Percentiles rank a stretch among this genome's conserved stretches.
These are phyloP conservation scores for Colletotrichum tabaci DNA, from an alignment of 2,329 filamentous ascomycete genomes.

Conservation along the genomic window DNA sequence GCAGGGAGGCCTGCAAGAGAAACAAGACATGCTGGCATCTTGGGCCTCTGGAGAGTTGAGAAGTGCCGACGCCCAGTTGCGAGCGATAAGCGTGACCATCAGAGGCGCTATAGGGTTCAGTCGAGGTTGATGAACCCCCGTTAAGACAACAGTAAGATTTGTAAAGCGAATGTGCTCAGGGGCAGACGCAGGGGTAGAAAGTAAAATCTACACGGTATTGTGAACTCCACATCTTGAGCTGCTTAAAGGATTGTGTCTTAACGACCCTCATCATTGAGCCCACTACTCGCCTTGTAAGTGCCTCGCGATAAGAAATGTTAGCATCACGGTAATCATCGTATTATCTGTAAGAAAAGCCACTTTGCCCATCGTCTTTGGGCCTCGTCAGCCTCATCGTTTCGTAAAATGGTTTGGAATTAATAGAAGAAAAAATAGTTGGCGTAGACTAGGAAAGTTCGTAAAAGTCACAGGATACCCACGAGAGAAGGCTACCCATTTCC, in stretches of 20 bases:
- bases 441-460: background rate
- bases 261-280: too few relatives aligned
- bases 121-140: too few relatives aligned
- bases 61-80: too few relatives aligned
- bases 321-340: too few relatives aligned
- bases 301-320: too few relatives aligned
- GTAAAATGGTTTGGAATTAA: background rate
- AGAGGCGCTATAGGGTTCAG: too few relatives aligned
- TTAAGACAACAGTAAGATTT: too few relatives aligned
- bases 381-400: background rate
- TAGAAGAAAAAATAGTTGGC: background rate
- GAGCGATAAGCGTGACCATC: background rate
- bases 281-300: too few relatives aligned
- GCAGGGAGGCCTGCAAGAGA: background rate
- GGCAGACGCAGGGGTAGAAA: background rate
- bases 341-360: background rate
- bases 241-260: too few relatives aligned
- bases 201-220: too few relatives aligned
- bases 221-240: too few relatives aligned
- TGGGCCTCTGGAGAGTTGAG: background rate
- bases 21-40: background rate
- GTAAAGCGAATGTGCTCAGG: too few relatives aligned
- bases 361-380: background rate
- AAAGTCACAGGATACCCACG: background rate
- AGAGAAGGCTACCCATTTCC: background rate